Base-by-base conservation (phyloP, 768 basidiomycete genomes). In the Guyanaporus albipodus region DNA sequence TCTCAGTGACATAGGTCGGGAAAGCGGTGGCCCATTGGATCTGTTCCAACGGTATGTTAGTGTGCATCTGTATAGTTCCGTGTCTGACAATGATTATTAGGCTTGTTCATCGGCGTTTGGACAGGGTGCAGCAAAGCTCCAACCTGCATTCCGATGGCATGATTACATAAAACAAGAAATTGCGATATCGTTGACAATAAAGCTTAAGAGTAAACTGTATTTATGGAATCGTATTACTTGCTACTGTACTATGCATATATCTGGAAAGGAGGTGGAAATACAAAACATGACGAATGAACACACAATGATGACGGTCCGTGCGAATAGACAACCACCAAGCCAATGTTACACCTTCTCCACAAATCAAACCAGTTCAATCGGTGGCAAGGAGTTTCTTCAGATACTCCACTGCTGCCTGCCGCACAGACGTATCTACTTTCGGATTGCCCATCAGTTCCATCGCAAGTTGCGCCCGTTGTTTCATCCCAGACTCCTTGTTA, bases 351-450 rank as follows among this genome's bases (percentile, higher is more conserved):
- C 23, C 12, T 34, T 11, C 23, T 19, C 44, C 43, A 43, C 38
- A 55, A 55, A 45, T 32, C 46, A 24, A 58, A 49, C 52, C 47
- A 54, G 55, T 53, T 66, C 55, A 66, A 41, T 67, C 64, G 0
- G 61, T 54, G 29, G 61, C 60, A 51, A 87, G 82, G 23, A 86
- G 67, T 58, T 77, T 82, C 67, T 83, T 84, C 54, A 88, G 67
- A 67, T 84, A 88, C 40, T 87, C 85, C 34, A 79, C 74, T 4
- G 85, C 85, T 5, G 79, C 80, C 54, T 79, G 77, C 62, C 79
- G 82, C 43, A 87, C 72, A 10, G 73, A 70, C n/a, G 72, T 71
- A 50, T 86, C 83, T 8, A 79, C 72, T 29, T 67, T 69, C 6
- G 76, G 73, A 52, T 80, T 85, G 18, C 73, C 71, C 52, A 89